Base-by-base conservation (phyloP, 345 rosid species). In the Salix suchowensis region DNA sequence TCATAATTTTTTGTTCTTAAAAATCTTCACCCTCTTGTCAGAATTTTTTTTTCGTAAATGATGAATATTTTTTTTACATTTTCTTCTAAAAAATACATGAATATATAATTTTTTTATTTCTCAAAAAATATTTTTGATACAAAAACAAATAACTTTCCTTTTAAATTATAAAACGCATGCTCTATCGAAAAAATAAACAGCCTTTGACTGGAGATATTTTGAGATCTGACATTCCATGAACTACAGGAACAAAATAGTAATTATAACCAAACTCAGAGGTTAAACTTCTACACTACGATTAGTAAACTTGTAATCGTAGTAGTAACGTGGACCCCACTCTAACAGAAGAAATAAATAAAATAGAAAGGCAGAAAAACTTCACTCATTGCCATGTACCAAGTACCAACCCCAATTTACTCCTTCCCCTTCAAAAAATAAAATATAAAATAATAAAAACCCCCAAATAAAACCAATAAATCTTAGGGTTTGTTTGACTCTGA, bases 401-500 rank as follows among this genome's bases (percentile, higher is more conserved):
- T 48, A 65, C 70, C 58, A 19, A 19, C 39, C 67, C 23, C n/a
- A 24, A 37, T 67, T 40, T n/a, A 69, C 46, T 32, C 62, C 32
- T 62, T 19, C 30, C 58, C 6, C 24, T 10, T 9, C 4, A 24
- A n/a, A 69, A 23, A 55, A 67, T 16, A 39, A 30, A 19, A 24
- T 54, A 23, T 65, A 50, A 34, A 16, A 12, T 0, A 37, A 13
- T 24, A 37, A 60, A 12, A n/a, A 60, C n/a, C 10, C 28, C 6
- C 26, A 65, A 62, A 36, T 44, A 21, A 66, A 60, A 34, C 46
- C 54, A 66, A 68, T 24, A 66, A 71, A 77, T 13, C 67, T 58
- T 67, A 72, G 81, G 76, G 81, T 67, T 78, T 66, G 81, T 72
- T 67, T 65, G 67, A 23, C 23, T 4, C 52, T 15, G 12, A 50